These are phyloP conservation scores for Epichloe baconii DNA, from an alignment of 2,329 filamentous ascomycete genomes.

Conservation along the genomic window DNA sequence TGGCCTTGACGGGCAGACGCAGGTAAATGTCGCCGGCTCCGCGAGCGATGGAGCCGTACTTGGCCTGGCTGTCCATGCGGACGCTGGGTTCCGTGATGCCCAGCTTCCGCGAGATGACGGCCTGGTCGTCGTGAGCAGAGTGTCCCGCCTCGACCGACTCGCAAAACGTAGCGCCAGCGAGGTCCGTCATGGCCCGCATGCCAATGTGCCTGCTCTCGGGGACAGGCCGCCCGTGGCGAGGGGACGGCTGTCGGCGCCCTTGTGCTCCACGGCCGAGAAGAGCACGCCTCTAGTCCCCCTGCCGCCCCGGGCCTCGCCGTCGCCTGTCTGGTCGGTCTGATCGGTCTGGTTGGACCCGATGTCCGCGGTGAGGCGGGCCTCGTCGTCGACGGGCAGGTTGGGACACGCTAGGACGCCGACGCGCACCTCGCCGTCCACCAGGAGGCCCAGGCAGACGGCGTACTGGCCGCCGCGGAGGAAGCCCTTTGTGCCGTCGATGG, in stretches of 20 bases:
- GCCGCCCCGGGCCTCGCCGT: too few relatives aligned
- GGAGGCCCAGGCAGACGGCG: slow-evolving; percentile 81
- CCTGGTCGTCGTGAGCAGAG: slow-evolving; percentile 79
- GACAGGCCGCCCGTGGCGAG: slow-evolving; percentile 41
- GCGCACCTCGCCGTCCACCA: slow-evolving; percentile 87
- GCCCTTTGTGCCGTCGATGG: slow-evolving; percentile 95
- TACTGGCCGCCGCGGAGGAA: slow-evolving; percentile 96
- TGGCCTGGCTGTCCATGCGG: slow-evolving; percentile 94
- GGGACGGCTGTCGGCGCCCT: slow-evolving; percentile 70
- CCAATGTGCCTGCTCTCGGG: slow-evolving; percentile 46
- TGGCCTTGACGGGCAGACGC: slow-evolving; percentile 68
- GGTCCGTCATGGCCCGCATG: slow-evolving; percentile 66
- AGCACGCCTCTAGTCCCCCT: slow-evolving; percentile 56
- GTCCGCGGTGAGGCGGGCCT: slow-evolving; percentile 42
- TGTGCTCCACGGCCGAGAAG: slow-evolving; percentile 68
- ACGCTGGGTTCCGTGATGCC: slow-evolving; percentile 85
- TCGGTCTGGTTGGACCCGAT: slow-evolving; percentile 58
- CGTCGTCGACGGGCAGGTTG: slow-evolving; percentile 82
- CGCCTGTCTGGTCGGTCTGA: too few relatives aligned
- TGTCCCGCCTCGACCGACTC: slow-evolving; percentile 92
- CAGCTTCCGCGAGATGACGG: slow-evolving; percentile 63
- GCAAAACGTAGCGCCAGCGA: slow-evolving; percentile 79
- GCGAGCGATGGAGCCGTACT: slow-evolving; percentile 89
- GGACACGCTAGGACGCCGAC: slow-evolving; percentile 92
- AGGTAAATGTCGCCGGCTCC: slow-evolving; percentile 93